Conservation (phyloP, 2,329 filamentous ascomycete genomes). For the Diaporthe sp. region DNA sequence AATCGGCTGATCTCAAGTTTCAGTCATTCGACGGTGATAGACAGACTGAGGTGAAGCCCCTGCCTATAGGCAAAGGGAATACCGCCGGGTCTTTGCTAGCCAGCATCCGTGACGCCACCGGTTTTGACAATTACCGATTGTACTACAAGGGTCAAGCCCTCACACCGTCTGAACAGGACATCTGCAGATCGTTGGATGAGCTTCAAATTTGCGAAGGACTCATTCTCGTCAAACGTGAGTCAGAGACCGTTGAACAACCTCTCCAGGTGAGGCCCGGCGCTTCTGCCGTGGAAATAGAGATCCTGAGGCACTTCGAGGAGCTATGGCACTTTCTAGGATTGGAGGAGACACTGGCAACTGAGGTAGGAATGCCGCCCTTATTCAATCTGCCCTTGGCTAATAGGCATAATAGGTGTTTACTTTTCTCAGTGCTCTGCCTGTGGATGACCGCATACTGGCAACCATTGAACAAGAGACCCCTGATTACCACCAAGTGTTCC, state of each 20-base stretch:
- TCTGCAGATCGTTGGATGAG: constrained; percentile 76
- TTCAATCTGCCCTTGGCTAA: constrained; percentile 40
- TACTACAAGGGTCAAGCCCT: constrained; percentile 79
- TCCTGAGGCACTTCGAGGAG: constrained; percentile 85
- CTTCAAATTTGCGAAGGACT: constrained; percentile 75
- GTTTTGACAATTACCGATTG: constrained; percentile 81
- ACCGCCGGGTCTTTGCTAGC: constrained; percentile 79
- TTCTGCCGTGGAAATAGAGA: constrained; percentile 79
- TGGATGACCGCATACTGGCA: constrained; percentile 72
- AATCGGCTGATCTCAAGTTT: constrained; percentile 77
- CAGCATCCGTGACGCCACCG: constrained; percentile 76
- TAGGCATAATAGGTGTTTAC: constrained; percentile 69
- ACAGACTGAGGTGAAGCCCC: constrained; percentile 70
- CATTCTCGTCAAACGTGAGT: constrained; percentile 74
- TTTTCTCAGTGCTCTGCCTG: constrained; percentile 79
- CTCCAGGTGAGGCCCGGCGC: constrained; percentile 63
- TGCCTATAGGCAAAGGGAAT: constrained; percentile 78
- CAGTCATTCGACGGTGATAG: constrained; percentile 77
- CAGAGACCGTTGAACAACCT: constrained; percentile 58
- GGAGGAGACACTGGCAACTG: constrained; percentile 76
- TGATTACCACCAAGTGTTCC: constrained; percentile 75
- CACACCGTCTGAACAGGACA: constrained; percentile 69
- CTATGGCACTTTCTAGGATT: constrained; percentile 86
- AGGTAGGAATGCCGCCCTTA: constrained; percentile 60
- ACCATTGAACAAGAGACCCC: constrained; percentile 68